Conservation (phyloP, 176 grass and related monocot genomes). For the Aegilops bicornis region DNA sequence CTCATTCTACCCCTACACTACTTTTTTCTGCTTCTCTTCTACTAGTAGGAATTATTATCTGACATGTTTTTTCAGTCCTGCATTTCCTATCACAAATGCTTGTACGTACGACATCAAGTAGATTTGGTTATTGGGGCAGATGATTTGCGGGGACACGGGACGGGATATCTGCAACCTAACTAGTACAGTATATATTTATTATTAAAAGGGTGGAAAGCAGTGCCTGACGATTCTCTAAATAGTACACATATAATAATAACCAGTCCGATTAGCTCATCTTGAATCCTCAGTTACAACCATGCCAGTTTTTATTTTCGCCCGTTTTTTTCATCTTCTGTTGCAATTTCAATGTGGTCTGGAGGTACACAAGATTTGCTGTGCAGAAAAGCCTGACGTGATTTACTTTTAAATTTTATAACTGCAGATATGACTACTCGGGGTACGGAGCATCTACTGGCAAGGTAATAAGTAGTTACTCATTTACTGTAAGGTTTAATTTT, state of each 20-base stretch:
- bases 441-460: slow-evolving; percentile 95
- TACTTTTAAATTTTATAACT: slow-evolving; percentile 33
- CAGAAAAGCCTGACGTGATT: slow-evolving; percentile 5
- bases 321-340: background rate
- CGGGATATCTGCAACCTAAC: background rate
- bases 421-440: slow-evolving; percentile 96
- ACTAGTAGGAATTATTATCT: background rate
- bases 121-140: background rate
- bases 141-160: background rate
- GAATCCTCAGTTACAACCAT: background rate
- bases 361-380: background rate
- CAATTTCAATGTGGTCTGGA: slow-evolving; percentile 13
- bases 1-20: too few relatives aligned
- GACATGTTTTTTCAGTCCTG: background rate
- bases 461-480: slow-evolving; percentile 35
- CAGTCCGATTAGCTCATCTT: background rate
- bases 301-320: background rate
- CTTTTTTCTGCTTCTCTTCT: background rate
- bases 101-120: background rate
- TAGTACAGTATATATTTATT: too few relatives aligned
- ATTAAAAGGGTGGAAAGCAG: too few relatives aligned
- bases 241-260: background rate
- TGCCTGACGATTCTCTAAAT: background rate
- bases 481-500: background rate
- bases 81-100: background rate